Percentiles rank a stretch among this genome's conserved stretches.
Conservation (phyloP, 2,329 filamentous ascomycete genomes). For the Leptographium lundbergii region DNA sequence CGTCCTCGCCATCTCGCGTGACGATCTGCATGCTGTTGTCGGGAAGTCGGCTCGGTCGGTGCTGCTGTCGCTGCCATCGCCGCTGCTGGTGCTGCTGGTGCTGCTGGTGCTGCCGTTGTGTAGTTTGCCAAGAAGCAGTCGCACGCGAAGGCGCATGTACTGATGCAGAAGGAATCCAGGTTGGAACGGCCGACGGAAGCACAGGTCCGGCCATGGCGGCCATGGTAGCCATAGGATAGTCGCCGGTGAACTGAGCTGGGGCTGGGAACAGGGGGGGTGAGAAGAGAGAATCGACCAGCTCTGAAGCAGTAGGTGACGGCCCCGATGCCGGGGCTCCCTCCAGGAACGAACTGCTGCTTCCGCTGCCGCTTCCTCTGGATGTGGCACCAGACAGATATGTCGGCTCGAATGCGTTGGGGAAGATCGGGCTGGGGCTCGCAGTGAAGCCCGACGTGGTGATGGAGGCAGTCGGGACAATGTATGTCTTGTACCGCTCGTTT, state of each 20-base stretch:
- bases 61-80: slow-evolving; percentile 1
- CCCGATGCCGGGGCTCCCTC: slow-evolving; percentile 4
- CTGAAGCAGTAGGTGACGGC: slow-evolving; percentile 18
- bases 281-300: slow-evolving; percentile 21
- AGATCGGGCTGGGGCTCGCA: slow-evolving; percentile 25
- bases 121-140: not conserved
- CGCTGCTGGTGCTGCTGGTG: not conserved
- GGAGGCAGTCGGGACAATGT: slow-evolving; percentile 25
- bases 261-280: slow-evolving; percentile 13
- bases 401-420: slow-evolving; percentile 26
- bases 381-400: not conserved
- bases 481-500: slow-evolving; percentile 49
- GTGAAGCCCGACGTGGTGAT: slow-evolving; percentile 31
- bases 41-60: not conserved
- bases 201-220: not conserved
- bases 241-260: slow-evolving; percentile 15
- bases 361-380: not conserved
- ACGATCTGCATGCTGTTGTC: slow-evolving; percentile 47
- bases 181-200: not conserved
- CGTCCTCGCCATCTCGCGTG: slow-evolving; percentile 49
- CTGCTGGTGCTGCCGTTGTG: not conserved
- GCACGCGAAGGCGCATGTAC: slow-evolving; percentile 1
- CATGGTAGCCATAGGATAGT: slow-evolving; percentile 4
- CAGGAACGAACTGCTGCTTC: slow-evolving; percentile 1
- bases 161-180: not conserved